Evolutionary conservation across 2,329 filamentous ascomycete species (phyloP), one percentile per base, ranked within the genome.

Genomic region (Hirsutella minnesotensis): DNA sequence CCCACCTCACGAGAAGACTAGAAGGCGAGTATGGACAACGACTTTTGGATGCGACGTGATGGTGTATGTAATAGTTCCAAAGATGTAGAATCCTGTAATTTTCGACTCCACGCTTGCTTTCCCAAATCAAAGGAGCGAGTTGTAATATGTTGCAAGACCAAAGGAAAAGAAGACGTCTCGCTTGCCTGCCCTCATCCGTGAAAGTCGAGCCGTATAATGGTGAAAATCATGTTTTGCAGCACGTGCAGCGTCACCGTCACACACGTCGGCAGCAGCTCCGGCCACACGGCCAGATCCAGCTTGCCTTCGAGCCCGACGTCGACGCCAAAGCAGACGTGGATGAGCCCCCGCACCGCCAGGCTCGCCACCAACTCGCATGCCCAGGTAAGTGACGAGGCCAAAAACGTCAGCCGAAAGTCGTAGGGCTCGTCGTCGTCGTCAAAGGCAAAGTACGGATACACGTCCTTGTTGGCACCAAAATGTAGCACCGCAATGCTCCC

Each of bases 211-310:
- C 79, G 70, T 30, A 82, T 74, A 52, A 83, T 83, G 38, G 76
- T 79, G 61, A 83, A 83, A 44, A 83, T 60, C 79, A 83, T 83
- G 57, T 83, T 83, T 62, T 83, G 79, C 59, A 83, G 55, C 40
- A 83, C 79, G 52, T 83, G 79, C 56, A 83, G 63, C 64, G 77
- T 77, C 19, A 82, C 79, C 19, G 75, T 76, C 18, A 80, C 74
- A 43, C 75, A 75, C 3, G 79, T 81, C 16, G 79, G 79, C 52
- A 83, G 59, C 53, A 83, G 59, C 63, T 83, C 79, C 2, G 79
- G 79, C 75, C 79, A 83, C 43, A 77, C 73, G 7, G 71, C 72
- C 50, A 83, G 63, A 58, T 83, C 79, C 47, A 75, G 63, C 60
- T 75, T 77, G 21, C 77, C 79, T 62, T 83, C 79, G 34, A 74